Percentiles rank a stretch among this genome's conserved stretches.
Evolutionary conservation across 352 stramenopile genomes (phyloP).

Genomic region (Phytophthora quininea): DNA sequence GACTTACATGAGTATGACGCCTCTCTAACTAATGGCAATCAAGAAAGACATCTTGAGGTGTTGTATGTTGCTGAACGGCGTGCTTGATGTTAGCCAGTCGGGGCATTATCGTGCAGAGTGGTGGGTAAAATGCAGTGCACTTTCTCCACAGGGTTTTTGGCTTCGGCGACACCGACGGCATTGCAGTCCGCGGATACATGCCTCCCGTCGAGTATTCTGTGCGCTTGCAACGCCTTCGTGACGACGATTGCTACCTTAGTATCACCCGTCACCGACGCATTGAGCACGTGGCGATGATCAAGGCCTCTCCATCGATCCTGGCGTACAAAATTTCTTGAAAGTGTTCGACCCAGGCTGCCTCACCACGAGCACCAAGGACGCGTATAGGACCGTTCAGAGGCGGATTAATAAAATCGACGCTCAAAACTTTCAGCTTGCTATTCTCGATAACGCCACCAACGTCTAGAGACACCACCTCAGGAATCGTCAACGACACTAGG

Average conservation of each 20-base stretch:
- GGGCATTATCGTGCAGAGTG: too few species aligned
- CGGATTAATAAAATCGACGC: slow-evolving; percentile 6
- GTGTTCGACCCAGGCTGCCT: slow-evolving; percentile 16
- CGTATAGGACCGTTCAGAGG: slow-evolving; percentile 1
- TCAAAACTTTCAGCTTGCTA: too few species aligned
- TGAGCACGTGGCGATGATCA: too few species aligned
- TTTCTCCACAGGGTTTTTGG: too few species aligned
- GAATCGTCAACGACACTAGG: too few species aligned
- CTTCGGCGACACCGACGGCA: too few species aligned
- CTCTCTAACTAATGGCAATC: background rate
- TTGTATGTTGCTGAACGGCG: background rate
- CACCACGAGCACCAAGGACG: background rate
- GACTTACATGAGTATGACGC: background rate
- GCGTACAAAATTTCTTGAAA: slow-evolving; percentile 14
- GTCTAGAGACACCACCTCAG: too few species aligned
- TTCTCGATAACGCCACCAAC: too few species aligned
- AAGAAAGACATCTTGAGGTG: background rate
- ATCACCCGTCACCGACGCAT: slow-evolving; percentile 1
- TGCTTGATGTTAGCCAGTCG: background rate
- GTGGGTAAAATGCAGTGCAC: too few species aligned
- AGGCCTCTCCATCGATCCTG: slow-evolving; percentile 11
- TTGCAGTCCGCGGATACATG: too few species aligned
- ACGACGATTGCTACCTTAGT: slow-evolving; percentile 22
- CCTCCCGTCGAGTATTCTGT: slow-evolving; percentile 1
- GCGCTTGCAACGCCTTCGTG: slow-evolving; percentile 15